Conservation (phyloP, 495 filamentous ascomycete genomes). For the Aspergillus ostianus region DNA sequence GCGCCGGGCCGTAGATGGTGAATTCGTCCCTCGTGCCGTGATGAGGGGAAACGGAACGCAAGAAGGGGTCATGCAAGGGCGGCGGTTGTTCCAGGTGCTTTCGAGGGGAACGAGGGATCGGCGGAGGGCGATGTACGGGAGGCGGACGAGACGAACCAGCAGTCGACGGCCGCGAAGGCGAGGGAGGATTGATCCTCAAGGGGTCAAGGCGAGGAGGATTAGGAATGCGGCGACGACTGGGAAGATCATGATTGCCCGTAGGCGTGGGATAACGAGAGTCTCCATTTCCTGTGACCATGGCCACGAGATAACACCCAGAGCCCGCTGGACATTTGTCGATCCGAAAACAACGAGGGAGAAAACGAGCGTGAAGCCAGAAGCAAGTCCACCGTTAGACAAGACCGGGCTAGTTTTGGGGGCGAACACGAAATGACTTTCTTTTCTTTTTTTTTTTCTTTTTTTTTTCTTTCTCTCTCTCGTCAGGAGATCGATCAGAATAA, state of each 20-base stretch:
- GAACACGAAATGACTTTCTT: neutral
- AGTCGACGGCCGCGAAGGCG: conserved; percentile 26
- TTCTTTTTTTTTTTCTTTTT: neutral
- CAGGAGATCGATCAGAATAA: neutral
- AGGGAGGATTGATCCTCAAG: conserved; percentile 33
- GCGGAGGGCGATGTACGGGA: conserved; percentile 23
- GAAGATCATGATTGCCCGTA: conserved; percentile 33
- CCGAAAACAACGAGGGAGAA: conserved; percentile 8
- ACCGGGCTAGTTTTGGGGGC: conserved; percentile 1
- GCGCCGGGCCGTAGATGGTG: conserved; percentile 19
- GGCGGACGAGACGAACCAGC: conserved; percentile 23
- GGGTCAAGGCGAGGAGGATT: conserved; percentile 36
- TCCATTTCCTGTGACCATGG: conserved; percentile 52
- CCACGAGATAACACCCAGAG: conserved; percentile 42
- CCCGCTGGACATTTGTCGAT: conserved; percentile 49
- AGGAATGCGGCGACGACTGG: conserved; percentile 34
- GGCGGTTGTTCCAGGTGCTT: conserved; percentile 18
- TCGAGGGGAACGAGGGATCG: conserved; percentile 30
- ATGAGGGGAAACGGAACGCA: conserved; percentile 30
- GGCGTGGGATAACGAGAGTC: conserved; percentile 37
- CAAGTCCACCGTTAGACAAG: conserved; percentile 4
- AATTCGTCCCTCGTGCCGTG: conserved; percentile 26
- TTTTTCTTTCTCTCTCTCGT: neutral
- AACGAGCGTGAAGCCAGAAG: conserved; percentile 8
- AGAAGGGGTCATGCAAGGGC: conserved; percentile 26